These are phyloP conservation scores for Amanita exitialis DNA, from an alignment of 768 basidiomycete species.

Conservation along the genomic window DNA sequence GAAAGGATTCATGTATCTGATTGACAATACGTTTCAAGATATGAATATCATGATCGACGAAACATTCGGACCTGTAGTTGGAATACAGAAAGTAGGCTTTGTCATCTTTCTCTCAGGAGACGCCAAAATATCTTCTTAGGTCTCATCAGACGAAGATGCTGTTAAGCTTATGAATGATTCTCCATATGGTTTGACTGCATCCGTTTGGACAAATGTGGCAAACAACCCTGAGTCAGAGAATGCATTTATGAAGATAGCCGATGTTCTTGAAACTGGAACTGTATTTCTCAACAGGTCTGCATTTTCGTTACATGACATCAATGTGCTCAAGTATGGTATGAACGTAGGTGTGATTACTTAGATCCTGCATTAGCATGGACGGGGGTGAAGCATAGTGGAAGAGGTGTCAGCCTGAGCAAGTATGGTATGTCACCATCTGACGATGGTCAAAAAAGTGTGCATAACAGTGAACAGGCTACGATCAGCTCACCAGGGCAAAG, in stretches of 20 bases:
- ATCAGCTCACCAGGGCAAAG: conserved; percentile 76
- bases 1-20: conserved; percentile 77
- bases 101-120: neutral
- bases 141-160: conserved; percentile 81
- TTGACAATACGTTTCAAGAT: neutral
- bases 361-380: conserved; percentile 95
- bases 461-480: conserved; percentile 48
- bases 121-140: conserved; percentile 26
- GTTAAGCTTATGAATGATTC: conserved; percentile 93
- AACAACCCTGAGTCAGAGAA: conserved; percentile 49
- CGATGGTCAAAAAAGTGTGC: neutral
- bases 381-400: conserved; percentile 87
- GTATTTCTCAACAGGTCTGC: conserved; percentile 82
- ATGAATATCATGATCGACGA: conserved; percentile 43
- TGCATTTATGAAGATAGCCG: conserved; percentile 59
- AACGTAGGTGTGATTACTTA: conserved; percentile 66
- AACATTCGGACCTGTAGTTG: conserved; percentile 89
- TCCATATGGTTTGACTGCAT: conserved; percentile 88
- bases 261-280: conserved; percentile 79
- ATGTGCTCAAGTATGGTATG: neutral
- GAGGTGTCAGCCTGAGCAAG: conserved; percentile 84
- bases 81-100: conserved; percentile 73
- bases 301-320: neutral
- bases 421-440: conserved; percentile 48
- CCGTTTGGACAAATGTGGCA: conserved; percentile 81